phyloP scores from a whole-genome alignment of 1,284 basidiomycete species.

The Ustilago tritici region DNA sequence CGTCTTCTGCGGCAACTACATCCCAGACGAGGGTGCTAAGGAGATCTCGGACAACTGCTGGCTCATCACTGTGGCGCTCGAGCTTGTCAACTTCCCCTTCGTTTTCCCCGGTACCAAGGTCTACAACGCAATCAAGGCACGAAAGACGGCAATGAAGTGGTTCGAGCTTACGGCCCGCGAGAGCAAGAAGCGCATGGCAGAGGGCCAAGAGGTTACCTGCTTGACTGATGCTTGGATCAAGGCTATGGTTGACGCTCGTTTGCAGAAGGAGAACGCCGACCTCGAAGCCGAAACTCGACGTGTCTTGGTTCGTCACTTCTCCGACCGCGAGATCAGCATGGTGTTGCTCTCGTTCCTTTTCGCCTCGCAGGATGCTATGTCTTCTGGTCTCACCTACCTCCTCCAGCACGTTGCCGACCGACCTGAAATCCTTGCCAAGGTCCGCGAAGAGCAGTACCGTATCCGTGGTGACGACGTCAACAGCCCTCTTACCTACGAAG shows the following conservation, averaged over 20 bases:
- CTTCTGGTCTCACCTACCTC: conserved; percentile 80
- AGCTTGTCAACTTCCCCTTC: conserved; percentile 98
- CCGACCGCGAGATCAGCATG: conserved; percentile 94
- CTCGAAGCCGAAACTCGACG: conserved; percentile 70
- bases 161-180: conserved; percentile 82
- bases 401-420: conserved; percentile 96
- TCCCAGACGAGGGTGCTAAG: conserved; percentile 80
- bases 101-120: conserved; percentile 85
- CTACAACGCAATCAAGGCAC: conserved; percentile 91
- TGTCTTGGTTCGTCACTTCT: conserved; percentile 79
- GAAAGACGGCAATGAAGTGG: conserved; percentile 88
- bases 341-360: conserved; percentile 94
- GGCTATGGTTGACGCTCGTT: conserved; percentile 76
- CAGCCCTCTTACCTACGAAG: conserved; percentile 85
- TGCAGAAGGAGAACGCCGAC: conserved; percentile 73
- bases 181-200: conserved; percentile 86
- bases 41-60: conserved; percentile 96
- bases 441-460: conserved; percentile 89
- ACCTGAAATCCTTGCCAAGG: conserved; percentile 87
- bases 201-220: conserved; percentile 84
- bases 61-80: conserved; percentile 92
- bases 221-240: conserved; percentile 93
- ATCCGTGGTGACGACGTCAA: conserved; percentile 84
- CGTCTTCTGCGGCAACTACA: conserved; percentile 93
- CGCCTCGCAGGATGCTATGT: conserved; percentile 98